Conservation (phyloP, 176 grass and related monocot genomes). For the Luzula sylvatica region DNA sequence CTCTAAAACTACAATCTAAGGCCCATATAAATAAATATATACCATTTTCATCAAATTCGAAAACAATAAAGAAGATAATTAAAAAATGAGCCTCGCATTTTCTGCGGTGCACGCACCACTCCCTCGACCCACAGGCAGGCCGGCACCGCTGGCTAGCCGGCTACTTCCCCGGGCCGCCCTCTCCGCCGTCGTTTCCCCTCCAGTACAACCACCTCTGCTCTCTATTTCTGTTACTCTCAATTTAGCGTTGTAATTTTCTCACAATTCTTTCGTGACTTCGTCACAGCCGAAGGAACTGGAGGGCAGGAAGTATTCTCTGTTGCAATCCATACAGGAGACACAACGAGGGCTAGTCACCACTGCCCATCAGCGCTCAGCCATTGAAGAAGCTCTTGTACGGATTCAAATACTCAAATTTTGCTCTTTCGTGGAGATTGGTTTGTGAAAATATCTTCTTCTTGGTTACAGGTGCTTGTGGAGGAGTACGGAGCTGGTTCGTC, state of each 20-base stretch:
- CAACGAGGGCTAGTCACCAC: slow-evolving; percentile 46
- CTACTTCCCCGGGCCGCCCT: not conserved
- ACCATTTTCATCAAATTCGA: too few relatives aligned
- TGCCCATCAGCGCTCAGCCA: slow-evolving; percentile 64
- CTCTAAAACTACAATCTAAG: too few relatives aligned
- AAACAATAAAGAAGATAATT: too few relatives aligned
- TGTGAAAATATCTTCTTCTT: slow-evolving; percentile 3
- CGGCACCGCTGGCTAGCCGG: not conserved
- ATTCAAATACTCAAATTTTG: not conserved
- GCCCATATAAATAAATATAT: too few relatives aligned
- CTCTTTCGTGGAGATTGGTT: not conserved
- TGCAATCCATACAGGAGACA: slow-evolving; percentile 68
- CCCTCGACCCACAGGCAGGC: not conserved
- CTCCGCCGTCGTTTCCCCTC: slow-evolving; percentile 9
- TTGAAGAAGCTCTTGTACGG: slow-evolving; percentile 76
- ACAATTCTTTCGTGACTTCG: not conserved
- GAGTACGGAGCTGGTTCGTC: slow-evolving; percentile 37
- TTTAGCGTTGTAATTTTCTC: slow-evolving; percentile 8
- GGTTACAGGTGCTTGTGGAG: slow-evolving; percentile 61
- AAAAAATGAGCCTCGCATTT: slow-evolving; percentile 35
- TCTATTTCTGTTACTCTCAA: not conserved
- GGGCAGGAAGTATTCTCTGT: slow-evolving; percentile 57
- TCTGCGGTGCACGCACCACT: slow-evolving; percentile 3
- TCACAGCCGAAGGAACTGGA: slow-evolving; percentile 43
- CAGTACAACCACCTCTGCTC: not conserved